Evolutionary conservation across 805 yeast species (phyloP), one percentile per base, ranked within the genome.

Genomic region (Wickerhamiella vanderwaltii): DNA sequence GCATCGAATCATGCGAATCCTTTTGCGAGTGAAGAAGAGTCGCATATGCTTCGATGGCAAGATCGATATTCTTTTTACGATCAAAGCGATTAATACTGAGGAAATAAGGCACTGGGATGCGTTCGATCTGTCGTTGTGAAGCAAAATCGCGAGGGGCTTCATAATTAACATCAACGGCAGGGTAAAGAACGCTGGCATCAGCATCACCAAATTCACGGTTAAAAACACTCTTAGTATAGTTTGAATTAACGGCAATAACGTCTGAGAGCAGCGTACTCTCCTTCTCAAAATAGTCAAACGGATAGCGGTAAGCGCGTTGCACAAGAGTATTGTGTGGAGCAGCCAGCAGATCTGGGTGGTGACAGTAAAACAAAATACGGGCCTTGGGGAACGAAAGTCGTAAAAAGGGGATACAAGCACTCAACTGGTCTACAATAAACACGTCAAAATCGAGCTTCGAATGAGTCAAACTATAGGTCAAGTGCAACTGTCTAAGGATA

Each of bases 71-170:
- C 57, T 91, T 91, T 55, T 84, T 83, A 43, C 79, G 67, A 61
- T 91, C 98, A 56, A 81, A 91, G 48, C 99, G 70, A 59, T 91
- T 91, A 38, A 91, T 71, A 20, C 94, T 82, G 25, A 91, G 59
- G 50, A 84, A 72, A 47, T 63, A 73, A 12, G 59, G 56, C 18
- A 51, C 12, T 13, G 30, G 26, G 2, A 50, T 20, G 29, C 48
- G 38, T 26, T 38, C 33, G 15, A 29, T 12, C 29, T 43, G 41
- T 23, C 34, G 37, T 11, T 29, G 25, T 18, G 47, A 22, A 22
- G 40, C 44, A 4, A 20, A 25, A 19, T 31, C 35, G 19, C 26
- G 34, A 11, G 25, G 39, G 5, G 39, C 15, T 16, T 12, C 9
- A 32, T 24, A 30, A n/a, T 32, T 32, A 32, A 17, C 52, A 48